Percentiles rank a stretch among this genome's conserved stretches.
These are phyloP conservation scores for Globisporangium perplexum DNA, from an alignment of 352 stramenopile species.

Conservation along the genomic window DNA sequence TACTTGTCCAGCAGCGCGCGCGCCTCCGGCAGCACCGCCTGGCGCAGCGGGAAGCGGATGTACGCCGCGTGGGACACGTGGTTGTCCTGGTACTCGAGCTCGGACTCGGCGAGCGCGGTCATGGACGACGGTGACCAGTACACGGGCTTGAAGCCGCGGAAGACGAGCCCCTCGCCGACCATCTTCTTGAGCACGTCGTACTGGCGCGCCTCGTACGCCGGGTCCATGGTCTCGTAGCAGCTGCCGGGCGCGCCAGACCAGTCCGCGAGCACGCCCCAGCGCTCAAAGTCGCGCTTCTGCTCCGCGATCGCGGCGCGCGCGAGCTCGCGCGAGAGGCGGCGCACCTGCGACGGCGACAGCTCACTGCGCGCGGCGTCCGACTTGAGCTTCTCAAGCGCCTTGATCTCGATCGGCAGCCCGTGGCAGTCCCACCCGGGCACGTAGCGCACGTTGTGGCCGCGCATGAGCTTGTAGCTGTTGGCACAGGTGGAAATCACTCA, in stretches of 20 bases:
- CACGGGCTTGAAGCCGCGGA: slow-evolving; percentile 97
- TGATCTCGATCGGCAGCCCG: slow-evolving; percentile 98
- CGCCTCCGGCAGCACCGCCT: slow-evolving; percentile 10
- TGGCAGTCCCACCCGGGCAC: slow-evolving; percentile 99
- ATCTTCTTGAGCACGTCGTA: slow-evolving; percentile 97
- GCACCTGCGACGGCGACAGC: slow-evolving; percentile 89
- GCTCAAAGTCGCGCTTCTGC: slow-evolving; percentile 90
- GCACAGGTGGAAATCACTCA: not conserved
- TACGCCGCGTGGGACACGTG: slow-evolving; percentile 96
- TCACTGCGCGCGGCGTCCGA: slow-evolving; percentile 18
- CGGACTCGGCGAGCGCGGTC: slow-evolving; percentile 97
- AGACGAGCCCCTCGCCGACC: slow-evolving; percentile 94
- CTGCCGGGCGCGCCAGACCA: slow-evolving; percentile 74
- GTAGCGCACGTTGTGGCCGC: slow-evolving; percentile 92
- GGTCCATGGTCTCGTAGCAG: slow-evolving; percentile 93
- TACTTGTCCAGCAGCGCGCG: slow-evolving; percentile 30
- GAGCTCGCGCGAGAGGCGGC: slow-evolving; percentile 88
- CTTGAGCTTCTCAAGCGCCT: slow-evolving; percentile 94
- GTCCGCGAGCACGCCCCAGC: slow-evolving; percentile 93
- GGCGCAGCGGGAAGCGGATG: slow-evolving; percentile 79
- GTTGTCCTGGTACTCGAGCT: slow-evolving; percentile 98
- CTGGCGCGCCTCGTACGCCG: slow-evolving; percentile 94
- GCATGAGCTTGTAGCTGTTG: slow-evolving; percentile 84
- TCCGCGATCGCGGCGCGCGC: slow-evolving; percentile 91
- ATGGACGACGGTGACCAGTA: slow-evolving; percentile 97